These are phyloP conservation scores for Coemansia sp. DNA, from an alignment of 371 early-diverging fungal genomes.

Conservation along the genomic window DNA sequence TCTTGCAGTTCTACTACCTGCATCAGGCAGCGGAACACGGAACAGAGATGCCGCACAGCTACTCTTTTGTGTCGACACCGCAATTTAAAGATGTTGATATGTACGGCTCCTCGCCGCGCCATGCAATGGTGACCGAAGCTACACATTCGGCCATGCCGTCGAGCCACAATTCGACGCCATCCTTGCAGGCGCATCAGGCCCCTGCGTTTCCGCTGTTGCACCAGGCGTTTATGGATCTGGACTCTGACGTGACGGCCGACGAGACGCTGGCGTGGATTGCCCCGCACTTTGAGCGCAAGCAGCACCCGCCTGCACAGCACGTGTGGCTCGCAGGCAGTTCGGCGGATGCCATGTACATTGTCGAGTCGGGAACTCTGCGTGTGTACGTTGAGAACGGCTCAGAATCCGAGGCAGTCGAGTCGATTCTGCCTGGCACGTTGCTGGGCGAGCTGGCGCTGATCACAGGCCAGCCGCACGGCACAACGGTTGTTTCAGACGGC, in stretches of 20 bases:
- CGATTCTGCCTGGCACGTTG: conserved; percentile 73
- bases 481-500: conserved; percentile 64
- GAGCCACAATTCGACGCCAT: conserved; percentile 9
- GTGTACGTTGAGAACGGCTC: conserved; percentile 58
- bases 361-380: conserved; percentile 75
- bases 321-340: conserved; percentile 70
- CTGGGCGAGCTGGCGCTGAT: conserved; percentile 77
- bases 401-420: conserved; percentile 54
- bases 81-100: conserved; percentile 18
- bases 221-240: conserved; percentile 67
- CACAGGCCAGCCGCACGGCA: conserved; percentile 57
- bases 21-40: conserved; percentile 38
- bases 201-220: conserved; percentile 62
- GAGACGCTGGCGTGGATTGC: conserved; percentile 58
- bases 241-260: conserved; percentile 32
- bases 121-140: conserved; percentile 38
- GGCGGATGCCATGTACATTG: conserved; percentile 66
- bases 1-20: conserved; percentile 69
- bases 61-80: conserved; percentile 28
- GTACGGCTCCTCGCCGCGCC: conserved; percentile 31
- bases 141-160: conserved; percentile 33
- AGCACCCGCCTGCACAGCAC: conserved; percentile 54
- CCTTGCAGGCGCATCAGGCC: conserved; percentile 31
- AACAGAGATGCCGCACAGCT: conserved; percentile 29
- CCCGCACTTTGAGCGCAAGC: conserved; percentile 61